Percentiles rank a stretch among this genome's conserved stretches.
Evolutionary conservation across 1,284 basidiomycete species (phyloP).

Genomic region (Ustilago shanxiensis): DNA sequence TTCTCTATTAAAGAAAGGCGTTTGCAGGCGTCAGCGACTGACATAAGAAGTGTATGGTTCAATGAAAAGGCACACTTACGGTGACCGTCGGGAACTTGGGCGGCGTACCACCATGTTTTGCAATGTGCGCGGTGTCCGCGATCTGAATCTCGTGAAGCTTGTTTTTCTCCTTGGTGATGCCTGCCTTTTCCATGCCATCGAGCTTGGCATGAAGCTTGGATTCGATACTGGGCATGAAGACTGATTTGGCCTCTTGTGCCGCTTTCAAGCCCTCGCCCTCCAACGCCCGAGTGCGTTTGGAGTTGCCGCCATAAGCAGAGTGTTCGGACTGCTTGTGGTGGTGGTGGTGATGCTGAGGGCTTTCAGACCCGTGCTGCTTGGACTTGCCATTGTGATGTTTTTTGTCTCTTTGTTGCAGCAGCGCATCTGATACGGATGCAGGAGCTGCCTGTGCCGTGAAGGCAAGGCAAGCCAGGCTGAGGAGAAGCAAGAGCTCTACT

Average conservation of each 20-base stretch:
- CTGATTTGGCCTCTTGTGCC: neutral
- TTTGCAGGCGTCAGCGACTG: neutral
- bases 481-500: conserved; percentile 15
- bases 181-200: neutral
- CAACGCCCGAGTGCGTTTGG: neutral
- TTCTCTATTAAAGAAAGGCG: conserved; percentile 5
- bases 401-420: conserved; percentile 1
- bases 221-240: neutral
- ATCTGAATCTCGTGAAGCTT: conserved; percentile 15
- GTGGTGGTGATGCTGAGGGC: neutral
- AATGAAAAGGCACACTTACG: conserved; percentile 11
- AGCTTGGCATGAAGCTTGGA: neutral
- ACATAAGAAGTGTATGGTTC: neutral
- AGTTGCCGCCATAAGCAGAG: neutral
- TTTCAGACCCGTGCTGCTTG: neutral
- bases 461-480: conserved; percentile 38
- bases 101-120: conserved; percentile 24
- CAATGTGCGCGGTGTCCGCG: conserved; percentile 27
- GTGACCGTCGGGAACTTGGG: conserved; percentile 38
- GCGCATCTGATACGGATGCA: conserved; percentile 9
- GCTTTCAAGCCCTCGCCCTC: too few relatives aligned
- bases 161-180: neutral
- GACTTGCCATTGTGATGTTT: conserved; percentile 3
- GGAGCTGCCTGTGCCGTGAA: conserved; percentile 43
- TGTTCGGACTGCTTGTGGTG: conserved; percentile 1